Percentiles rank a stretch among this genome's conserved stretches.
These are phyloP conservation scores for Hysterium pulicare DNA, from an alignment of 2,329 filamentous ascomycete species.

Conservation along the genomic window DNA sequence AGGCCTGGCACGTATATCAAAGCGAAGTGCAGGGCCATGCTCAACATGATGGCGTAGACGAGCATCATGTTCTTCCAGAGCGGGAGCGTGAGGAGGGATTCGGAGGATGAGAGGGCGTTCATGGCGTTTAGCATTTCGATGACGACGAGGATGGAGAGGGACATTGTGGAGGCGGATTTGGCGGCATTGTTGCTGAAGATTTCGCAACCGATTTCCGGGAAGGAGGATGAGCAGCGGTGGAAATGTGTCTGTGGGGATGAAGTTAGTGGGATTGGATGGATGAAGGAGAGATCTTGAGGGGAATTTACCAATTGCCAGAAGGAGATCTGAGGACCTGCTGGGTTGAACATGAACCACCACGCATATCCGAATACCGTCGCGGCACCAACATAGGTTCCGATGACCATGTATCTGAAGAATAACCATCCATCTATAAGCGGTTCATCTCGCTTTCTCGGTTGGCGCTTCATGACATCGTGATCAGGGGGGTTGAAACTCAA, in stretches of 20 bases:
- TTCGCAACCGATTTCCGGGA: constrained; percentile 83
- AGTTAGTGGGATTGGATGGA: constrained; percentile 7
- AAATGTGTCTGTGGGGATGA: constrained; percentile 62
- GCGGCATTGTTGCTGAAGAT: constrained; percentile 88
- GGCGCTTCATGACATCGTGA: constrained; percentile 93
- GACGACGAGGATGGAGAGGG: constrained; percentile 84
- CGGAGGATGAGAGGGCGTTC: constrained; percentile 94
- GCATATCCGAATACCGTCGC: constrained; percentile 96
- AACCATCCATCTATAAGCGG: constrained; percentile 90
- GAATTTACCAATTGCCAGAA: constrained; percentile 73
- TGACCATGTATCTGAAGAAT: constrained; percentile 95
- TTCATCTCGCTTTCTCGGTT: constrained; percentile 89
- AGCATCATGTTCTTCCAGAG: constrained; percentile 99
- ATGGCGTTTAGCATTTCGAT: constrained; percentile 99
- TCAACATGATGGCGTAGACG: constrained; percentile 87
- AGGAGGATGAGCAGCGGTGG: constrained; percentile 83
- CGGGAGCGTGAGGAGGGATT: constrained; percentile 87
- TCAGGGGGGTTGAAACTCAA: constrained; percentile 98
- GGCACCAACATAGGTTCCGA: constrained; percentile 89
- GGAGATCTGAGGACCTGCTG: constrained; percentile 81
- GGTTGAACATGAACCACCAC: constrained; percentile 99
- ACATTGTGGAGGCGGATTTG: constrained; percentile 88
- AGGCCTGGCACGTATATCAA: constrained; percentile 89
- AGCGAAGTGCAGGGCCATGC: constrained; percentile 92
- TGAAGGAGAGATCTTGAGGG: background rate